Percentiles rank a stretch among this genome's conserved stretches.
Evolutionary conservation across 2,329 filamentous ascomycete species (phyloP).

Genomic region (Colletotrichum theobromicola): DNA sequence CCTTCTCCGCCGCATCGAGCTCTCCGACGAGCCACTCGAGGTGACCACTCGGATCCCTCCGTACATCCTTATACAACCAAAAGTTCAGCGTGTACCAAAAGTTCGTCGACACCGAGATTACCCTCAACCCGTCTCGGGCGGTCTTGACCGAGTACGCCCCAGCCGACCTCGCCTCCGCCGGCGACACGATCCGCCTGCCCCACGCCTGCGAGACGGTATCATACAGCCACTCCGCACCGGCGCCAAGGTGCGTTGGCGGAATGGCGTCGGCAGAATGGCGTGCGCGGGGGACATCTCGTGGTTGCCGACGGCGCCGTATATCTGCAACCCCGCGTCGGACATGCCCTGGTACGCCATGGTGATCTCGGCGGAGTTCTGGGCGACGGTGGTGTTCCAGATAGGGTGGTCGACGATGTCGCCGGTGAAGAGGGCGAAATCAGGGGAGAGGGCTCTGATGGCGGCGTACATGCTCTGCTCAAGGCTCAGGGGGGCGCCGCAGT

Average conservation of each 20-base stretch:
- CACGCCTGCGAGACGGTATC: background rate
- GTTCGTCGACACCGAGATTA: background rate
- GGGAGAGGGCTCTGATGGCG: constrained; percentile 50
- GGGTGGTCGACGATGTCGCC: constrained; percentile 63
- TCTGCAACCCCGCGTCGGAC: constrained; percentile 42
- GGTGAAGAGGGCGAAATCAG: constrained; percentile 63
- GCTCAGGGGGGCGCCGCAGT: constrained; percentile 55
- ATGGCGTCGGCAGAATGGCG: background rate
- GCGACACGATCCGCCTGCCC: background rate
- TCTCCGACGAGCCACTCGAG: background rate
- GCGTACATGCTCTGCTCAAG: constrained; percentile 62
- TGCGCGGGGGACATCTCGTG: constrained; percentile 55
- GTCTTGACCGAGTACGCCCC: background rate
- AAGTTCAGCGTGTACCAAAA: background rate
- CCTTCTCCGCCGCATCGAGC: background rate
- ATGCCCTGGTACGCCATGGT: constrained; percentile 53
- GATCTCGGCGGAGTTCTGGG: constrained; percentile 39
- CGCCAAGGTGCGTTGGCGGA: background rate
- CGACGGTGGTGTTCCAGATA: constrained; percentile 48
- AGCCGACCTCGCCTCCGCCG: background rate
- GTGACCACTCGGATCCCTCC: background rate
- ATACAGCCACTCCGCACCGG: background rate
- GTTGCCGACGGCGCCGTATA: constrained; percentile 62
- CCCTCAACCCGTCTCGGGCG: background rate
- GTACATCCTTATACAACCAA: background rate